Evolutionary conservation across 345 rosid species (phyloP).

Genomic region (Dipteronia sinensis): DNA sequence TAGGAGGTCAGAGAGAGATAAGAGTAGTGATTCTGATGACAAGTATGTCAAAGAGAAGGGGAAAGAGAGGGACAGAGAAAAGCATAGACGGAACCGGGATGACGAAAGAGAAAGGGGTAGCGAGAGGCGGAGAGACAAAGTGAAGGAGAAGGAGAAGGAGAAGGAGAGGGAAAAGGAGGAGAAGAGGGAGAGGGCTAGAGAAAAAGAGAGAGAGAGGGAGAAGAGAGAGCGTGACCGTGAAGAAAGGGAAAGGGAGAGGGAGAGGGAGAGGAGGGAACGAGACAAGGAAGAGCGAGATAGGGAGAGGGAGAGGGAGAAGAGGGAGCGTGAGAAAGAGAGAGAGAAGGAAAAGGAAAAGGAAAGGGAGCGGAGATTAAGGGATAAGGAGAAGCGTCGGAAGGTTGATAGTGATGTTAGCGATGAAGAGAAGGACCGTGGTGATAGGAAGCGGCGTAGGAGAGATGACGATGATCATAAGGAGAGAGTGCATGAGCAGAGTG

Average conservation of each 20-base stretch:
- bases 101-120: constrained; percentile 29
- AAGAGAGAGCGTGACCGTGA: constrained; percentile 16
- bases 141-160: constrained; percentile 31
- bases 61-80: constrained; percentile 41
- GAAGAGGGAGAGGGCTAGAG: constrained; percentile 32
- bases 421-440: constrained; percentile 46
- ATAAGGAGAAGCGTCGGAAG: constrained; percentile 61
- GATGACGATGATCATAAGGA: constrained; percentile 62
- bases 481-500: constrained; percentile 59
- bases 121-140: constrained; percentile 28
- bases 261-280: constrained; percentile 38
- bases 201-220: constrained; percentile 34
- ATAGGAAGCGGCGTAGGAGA: constrained; percentile 61
- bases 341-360: constrained; percentile 31
- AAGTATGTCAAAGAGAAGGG: constrained; percentile 40
- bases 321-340: constrained; percentile 10
- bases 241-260: constrained; percentile 31
- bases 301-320: background rate
- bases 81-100: constrained; percentile 36
- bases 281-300: constrained; percentile 32
- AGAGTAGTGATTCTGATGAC: constrained; percentile 51
- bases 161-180: constrained; percentile 24
- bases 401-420: constrained; percentile 60
- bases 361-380: constrained; percentile 59
- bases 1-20: constrained; percentile 51